Evolutionary conservation across 352 stramenopile species (phyloP).

Genomic region (Phytophthora sp.): DNA sequence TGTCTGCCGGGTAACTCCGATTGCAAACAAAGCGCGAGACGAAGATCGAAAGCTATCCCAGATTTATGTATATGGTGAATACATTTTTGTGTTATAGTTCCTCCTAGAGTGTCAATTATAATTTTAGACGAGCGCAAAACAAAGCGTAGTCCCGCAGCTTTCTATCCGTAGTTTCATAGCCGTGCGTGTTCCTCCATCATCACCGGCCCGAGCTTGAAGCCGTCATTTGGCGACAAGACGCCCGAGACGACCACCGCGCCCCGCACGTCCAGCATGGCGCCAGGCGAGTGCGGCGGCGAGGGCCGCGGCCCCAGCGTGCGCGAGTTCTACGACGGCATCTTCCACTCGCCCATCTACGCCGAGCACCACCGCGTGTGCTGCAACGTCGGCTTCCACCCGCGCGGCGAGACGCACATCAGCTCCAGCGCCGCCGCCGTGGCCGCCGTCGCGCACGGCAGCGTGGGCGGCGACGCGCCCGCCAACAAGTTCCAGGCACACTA

Average conservation of each 20-base stretch:
- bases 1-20: too few relatives aligned
- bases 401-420: slow-evolving; percentile 21
- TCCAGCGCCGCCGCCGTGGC: slow-evolving; percentile 27
- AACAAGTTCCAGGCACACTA: slow-evolving; percentile 41
- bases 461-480: slow-evolving; percentile 5
- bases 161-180: slow-evolving; percentile 4
- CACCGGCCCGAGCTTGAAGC: slow-evolving; percentile 18
- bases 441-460: slow-evolving; percentile 11
- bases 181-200: slow-evolving; percentile 1
- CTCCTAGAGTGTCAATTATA: too few relatives aligned
- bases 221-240: slow-evolving; percentile 21
- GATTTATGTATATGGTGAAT: too few relatives aligned
- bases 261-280: slow-evolving; percentile 14
- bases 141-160: background rate
- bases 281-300: slow-evolving; percentile 5
- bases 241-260: background rate
- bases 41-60: too few relatives aligned
- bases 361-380: slow-evolving; percentile 71
- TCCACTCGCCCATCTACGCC: slow-evolving; percentile 70
- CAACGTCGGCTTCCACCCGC: slow-evolving; percentile 68
- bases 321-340: slow-evolving; percentile 82
- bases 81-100: too few relatives aligned
- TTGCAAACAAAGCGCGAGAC: too few relatives aligned
- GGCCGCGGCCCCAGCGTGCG: slow-evolving; percentile 42
- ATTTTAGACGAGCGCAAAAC: too few relatives aligned